Evolutionary conservation across 306 rosid genomes (phyloP), one percentile per base, ranked within the genome.

Genomic region (Gastrolobium villosum): DNA sequence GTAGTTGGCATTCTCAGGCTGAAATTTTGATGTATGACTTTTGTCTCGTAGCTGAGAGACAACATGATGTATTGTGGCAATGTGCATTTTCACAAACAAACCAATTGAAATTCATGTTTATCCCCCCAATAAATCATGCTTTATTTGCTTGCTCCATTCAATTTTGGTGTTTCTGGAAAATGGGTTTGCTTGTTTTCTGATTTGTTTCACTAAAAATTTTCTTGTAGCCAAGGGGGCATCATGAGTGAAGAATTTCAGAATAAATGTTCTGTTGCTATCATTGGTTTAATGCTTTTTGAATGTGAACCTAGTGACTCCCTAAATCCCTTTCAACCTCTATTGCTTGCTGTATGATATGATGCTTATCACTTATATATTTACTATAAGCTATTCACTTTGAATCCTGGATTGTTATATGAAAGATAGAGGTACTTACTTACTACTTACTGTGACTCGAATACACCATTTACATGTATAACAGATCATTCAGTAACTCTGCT

Each of bases 401-500:
- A 49, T 34, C n/a, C 5, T 10, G 46, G 48, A 8, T 75, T 45
- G 10, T 43, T 34, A 59, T 68, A 57, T 44, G 14, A 26, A 14
- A 39, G 26, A 15, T 20, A 5, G 8, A 72, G 59, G 40, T 35
- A 34, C 14, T 56, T 14, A 39, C 28, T 34, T 48, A 9, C 53
- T 35, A 43, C 37, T 65, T 57, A 54, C 48, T 28, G 10, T 46
- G 40, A 35, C 64, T 60, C 60, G 65, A 68, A 20, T 70, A 30
- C 39, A 10, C 56, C 55, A 10, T 65, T 69, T 43, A 45, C 44
- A 79, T 79, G 78, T 62, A 63, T 73, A 28, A 67, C 83, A 82
- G 82, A 81, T 72, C 61, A 72, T 64, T 72, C 79, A 73, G 57
- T 65, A 13, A 70, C 62, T 75, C 72, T 65, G 70, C 44, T 87